phyloP scores from a whole-genome alignment of 164 flowering plant genomes.

The Berberis thunbergii region DNA sequence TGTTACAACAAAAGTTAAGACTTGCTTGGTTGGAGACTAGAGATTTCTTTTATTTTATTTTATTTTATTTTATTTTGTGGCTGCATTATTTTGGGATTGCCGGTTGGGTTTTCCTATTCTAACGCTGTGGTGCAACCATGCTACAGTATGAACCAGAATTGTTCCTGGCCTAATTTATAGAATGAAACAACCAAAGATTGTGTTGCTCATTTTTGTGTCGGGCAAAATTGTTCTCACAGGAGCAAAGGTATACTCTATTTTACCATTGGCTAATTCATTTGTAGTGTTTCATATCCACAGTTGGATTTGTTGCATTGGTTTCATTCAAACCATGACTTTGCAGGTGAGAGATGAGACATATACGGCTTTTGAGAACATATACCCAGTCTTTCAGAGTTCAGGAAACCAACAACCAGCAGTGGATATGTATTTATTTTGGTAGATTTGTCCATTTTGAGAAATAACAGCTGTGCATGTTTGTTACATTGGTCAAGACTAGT shows the following conservation, averaged over 20 bases:
- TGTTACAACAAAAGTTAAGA: too few relatives aligned
- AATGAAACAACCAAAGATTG: conserved; percentile 3
- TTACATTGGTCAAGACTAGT: too few relatives aligned
- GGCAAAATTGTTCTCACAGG: too few relatives aligned
- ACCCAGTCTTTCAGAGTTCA: conserved; percentile 71
- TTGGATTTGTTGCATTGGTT: not conserved
- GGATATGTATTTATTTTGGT: not conserved
- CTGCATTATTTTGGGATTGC: not conserved
- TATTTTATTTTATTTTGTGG: too few relatives aligned
- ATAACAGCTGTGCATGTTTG: too few relatives aligned
- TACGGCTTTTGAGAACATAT: conserved; percentile 71
- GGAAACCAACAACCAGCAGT: conserved; percentile 41
- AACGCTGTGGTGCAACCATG: conserved; percentile 10
- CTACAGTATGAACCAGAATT: conserved; percentile 88
- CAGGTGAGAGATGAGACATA: conserved; percentile 69
- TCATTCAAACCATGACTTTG: not conserved
- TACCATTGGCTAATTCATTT: not conserved
- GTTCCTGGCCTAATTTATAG: conserved; percentile 86
- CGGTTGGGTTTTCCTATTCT: conserved; percentile 4
- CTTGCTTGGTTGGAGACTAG: too few relatives aligned
- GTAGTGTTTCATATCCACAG: not conserved
- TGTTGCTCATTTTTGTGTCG: too few relatives aligned
- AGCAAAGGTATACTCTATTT: conserved; percentile 16
- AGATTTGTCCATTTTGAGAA: too few relatives aligned
- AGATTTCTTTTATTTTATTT: too few relatives aligned